A percentile compares a stretch with the other conserved stretches of the same genome.
phyloP scores from a whole-genome alignment of 2,329 filamentous ascomycete species.

The Exophiala sp. region DNA sequence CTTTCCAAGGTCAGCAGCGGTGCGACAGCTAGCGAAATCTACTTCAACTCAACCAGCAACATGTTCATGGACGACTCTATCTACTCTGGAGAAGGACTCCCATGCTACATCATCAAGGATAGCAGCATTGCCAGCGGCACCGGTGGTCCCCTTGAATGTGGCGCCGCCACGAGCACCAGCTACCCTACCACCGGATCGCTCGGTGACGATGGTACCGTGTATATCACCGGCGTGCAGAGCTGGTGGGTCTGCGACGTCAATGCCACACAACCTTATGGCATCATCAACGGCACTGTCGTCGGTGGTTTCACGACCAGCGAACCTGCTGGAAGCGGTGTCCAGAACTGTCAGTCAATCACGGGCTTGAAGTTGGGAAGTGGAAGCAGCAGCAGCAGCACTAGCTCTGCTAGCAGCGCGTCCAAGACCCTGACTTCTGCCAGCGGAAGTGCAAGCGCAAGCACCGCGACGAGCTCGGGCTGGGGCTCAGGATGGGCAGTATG shows the following conservation, averaged over 20 bases:
- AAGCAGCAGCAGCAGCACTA: background rate
- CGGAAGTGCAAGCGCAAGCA: no score
- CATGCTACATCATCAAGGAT: conserved; percentile 1
- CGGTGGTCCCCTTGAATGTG: background rate
- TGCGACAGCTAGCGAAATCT: background rate
- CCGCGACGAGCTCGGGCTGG: no score
- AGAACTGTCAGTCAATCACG: background rate
- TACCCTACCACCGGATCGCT: background rate
- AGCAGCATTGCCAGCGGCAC: background rate
- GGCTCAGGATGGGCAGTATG: no score
- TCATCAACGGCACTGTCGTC: conserved; percentile 1
- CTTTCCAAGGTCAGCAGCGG: background rate
- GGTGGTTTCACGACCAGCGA: background rate
- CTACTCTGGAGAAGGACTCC: background rate
- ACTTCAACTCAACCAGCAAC: conserved; percentile 1
- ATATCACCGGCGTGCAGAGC: background rate
- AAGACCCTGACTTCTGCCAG: no score
- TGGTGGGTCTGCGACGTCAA: conserved; percentile 6
- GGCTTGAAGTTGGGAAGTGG: background rate
- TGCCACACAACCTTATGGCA: background rate
- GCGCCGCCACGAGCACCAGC: background rate
- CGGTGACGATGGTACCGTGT: background rate
- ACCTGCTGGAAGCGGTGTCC: background rate
- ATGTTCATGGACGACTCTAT: background rate
- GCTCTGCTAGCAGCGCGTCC: background rate